Base-by-base conservation (phyloP, 768 basidiomycete species). In the Leccinum ochraceum region DNA sequence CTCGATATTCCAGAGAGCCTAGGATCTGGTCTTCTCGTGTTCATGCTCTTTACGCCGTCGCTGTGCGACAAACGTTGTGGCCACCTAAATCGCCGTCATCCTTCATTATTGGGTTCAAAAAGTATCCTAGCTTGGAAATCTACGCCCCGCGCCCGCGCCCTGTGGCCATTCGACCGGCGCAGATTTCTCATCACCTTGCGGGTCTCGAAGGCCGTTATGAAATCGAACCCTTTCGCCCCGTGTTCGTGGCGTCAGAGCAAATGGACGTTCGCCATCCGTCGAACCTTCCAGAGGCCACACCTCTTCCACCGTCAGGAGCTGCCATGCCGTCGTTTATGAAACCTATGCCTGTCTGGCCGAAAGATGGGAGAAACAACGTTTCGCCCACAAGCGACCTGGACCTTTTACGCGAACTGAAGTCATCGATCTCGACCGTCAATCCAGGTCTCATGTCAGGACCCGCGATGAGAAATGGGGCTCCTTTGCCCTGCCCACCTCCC, bases 11-110 rank as follows among this genome's bases (percentile, higher is more conserved):
- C 55, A 75, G 79, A 13, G 82, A 85, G 64, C 71, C 77, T 22
- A 70, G 71, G 5, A 74, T 89, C 36, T 89, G 87, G 86, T 69
- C 76, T 26, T 75, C 78, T 46, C 74, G 75, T 60, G 78, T 86
- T 28, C 80, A 80, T 54, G 71, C 76, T 34, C 75, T 81, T 76
- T 66, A 80, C 64, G 65, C 73, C 74, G 73, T 62, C 66, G 56
- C 66, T 53, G 54, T 69, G 56, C 66, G 67, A 16, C 67, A 66
- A 49, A 60, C 61, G 37, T 69, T 73, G 56, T 78, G 74, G 54
- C 64, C 67, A 8, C 79, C 80, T 3, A 26, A 50, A 6, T 28
- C 49, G 13, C 49, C 80, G 22, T 76, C 34, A 34, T 34, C 73
- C 26, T 66, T 72, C 20, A 65, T 73, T 10, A 70, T 78, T 13